A percentile compares a stretch with the other conserved stretches of the same genome.
phyloP scores from a whole-genome alignment of 805 yeast species.

The Candida arabinofermentans region DNA sequence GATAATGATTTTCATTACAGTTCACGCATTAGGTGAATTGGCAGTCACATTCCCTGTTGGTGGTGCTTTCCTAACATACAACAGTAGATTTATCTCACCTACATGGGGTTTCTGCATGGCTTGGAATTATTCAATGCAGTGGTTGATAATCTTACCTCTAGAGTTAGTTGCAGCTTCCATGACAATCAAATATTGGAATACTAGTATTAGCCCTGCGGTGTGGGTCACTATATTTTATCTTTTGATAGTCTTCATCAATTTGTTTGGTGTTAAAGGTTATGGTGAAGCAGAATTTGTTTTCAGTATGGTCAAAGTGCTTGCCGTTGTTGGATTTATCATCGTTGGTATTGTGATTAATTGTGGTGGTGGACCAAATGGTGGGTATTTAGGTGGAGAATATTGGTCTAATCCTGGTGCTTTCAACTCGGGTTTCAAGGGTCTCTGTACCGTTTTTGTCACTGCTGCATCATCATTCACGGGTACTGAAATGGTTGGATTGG shows the following conservation, averaged over 20 bases:
- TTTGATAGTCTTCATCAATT: slow-evolving; percentile 42
- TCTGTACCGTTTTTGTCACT: slow-evolving; percentile 55
- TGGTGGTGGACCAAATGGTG: slow-evolving; percentile 57
- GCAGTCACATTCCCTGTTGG: slow-evolving; percentile 54
- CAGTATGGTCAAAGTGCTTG: slow-evolving; percentile 46
- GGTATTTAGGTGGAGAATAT: slow-evolving; percentile 49
- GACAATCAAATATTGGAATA: slow-evolving; percentile 43
- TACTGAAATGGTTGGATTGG: slow-evolving; percentile 54
- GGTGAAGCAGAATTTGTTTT: slow-evolving; percentile 60
- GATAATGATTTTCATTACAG: slow-evolving; percentile 50
- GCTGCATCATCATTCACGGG: slow-evolving; percentile 59
- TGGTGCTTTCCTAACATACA: slow-evolving; percentile 54
- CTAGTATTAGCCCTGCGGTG: slow-evolving; percentile 39
- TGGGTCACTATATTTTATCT: slow-evolving; percentile 50
- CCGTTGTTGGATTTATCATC: slow-evolving; percentile 52
- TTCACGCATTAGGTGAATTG: slow-evolving; percentile 57
- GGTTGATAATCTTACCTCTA: slow-evolving; percentile 45
- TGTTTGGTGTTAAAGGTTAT: slow-evolving; percentile 56
- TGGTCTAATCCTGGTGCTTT: slow-evolving; percentile 57
- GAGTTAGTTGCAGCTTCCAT: slow-evolving; percentile 48
- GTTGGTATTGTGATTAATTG: slow-evolving; percentile 45
- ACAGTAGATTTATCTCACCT: slow-evolving; percentile 49
- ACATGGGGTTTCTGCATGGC: slow-evolving; percentile 56
- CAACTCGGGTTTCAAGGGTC: slow-evolving; percentile 47
- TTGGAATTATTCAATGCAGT: slow-evolving; percentile 47